A percentile compares a stretch with the other conserved stretches of the same genome.
Conservation (phyloP, 495 filamentous ascomycete species). For the Penicilliopsis zonata region DNA sequence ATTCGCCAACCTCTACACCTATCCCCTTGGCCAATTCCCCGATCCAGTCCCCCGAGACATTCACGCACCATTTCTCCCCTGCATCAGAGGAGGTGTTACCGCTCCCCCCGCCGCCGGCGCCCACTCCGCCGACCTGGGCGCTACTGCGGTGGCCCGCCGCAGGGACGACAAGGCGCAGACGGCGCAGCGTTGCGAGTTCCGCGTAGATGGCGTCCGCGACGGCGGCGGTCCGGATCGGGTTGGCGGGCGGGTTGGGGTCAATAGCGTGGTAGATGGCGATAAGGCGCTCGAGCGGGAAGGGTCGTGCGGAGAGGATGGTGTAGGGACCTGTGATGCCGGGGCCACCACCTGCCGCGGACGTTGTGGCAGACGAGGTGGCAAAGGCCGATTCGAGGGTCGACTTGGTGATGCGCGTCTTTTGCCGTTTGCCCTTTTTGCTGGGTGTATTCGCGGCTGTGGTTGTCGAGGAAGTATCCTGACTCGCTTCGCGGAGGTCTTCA, state of each 20-base stretch:
- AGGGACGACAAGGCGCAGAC: conserved; percentile 61
- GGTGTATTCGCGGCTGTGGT: too few species aligned
- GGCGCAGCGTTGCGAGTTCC: conserved; percentile 70
- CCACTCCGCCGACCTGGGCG: conserved; percentile 14
- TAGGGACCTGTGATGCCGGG: conserved; percentile 47
- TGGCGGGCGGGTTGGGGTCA: conserved; percentile 48
- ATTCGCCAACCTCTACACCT: conserved; percentile 36
- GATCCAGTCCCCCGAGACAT: conserved; percentile 36
- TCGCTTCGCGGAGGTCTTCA: conserved; percentile 20
- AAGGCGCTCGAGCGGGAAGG: conserved; percentile 79
- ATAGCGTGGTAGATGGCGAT: conserved; percentile 79
- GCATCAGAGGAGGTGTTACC: conserved; percentile 29
- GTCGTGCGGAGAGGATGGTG: conserved; percentile 60
- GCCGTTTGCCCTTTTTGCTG: conserved; percentile 23
- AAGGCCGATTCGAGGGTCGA: conserved; percentile 28
- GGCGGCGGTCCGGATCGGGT: conserved; percentile 31
- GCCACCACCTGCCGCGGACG: conserved; percentile 21
- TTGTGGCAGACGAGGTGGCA: conserved; percentile 26
- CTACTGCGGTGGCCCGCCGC: conserved; percentile 30
- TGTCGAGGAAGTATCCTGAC: conserved; percentile 14
- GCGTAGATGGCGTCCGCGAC: conserved; percentile 52
- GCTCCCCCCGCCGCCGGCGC: conserved; percentile 16
- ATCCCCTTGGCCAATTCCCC: conserved; percentile 35
- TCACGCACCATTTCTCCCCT: conserved; percentile 36
- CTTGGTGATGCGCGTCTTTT: conserved; percentile 39